Evolutionary conservation across 345 rosid species (phyloP).

Genomic region (Syzygium jambos): DNA sequence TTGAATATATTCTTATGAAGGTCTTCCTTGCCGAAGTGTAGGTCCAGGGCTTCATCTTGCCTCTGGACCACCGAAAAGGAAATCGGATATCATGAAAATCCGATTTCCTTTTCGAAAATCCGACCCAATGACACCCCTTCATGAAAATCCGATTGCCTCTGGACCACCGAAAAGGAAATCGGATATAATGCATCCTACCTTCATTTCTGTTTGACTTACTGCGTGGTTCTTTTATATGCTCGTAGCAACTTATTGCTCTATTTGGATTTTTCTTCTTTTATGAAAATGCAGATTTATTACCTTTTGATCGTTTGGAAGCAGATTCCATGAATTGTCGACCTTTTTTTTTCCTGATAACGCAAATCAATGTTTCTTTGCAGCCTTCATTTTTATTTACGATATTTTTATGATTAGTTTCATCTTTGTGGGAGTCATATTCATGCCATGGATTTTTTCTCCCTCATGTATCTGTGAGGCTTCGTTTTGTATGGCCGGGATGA

Average conservation of each 20-base stretch:
- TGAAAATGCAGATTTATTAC: background rate
- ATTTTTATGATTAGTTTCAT: background rate
- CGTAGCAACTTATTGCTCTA: background rate
- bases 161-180: background rate
- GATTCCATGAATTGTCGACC: background rate
- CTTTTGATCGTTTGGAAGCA: background rate
- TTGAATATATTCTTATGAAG: background rate
- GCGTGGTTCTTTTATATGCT: background rate
- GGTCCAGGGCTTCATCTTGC: background rate
- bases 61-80: no score
- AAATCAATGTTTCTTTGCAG: background rate
- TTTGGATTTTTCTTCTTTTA: background rate
- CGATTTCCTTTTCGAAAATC: no score
- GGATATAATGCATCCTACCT: background rate
- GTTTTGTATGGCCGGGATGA: background rate
- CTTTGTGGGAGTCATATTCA: background rate
- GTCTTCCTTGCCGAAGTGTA: background rate
- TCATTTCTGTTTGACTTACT: background rate
- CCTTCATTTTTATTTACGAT: background rate
- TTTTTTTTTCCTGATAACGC: background rate
- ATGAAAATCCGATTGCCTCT: no score
- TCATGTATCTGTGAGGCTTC: background rate
- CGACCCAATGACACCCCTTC: no score
- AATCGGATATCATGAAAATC: no score
- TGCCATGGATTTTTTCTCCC: background rate